phyloP scores from a whole-genome alignment of 2,329 filamentous ascomycete species.

The Biscogniauxia marginata region DNA sequence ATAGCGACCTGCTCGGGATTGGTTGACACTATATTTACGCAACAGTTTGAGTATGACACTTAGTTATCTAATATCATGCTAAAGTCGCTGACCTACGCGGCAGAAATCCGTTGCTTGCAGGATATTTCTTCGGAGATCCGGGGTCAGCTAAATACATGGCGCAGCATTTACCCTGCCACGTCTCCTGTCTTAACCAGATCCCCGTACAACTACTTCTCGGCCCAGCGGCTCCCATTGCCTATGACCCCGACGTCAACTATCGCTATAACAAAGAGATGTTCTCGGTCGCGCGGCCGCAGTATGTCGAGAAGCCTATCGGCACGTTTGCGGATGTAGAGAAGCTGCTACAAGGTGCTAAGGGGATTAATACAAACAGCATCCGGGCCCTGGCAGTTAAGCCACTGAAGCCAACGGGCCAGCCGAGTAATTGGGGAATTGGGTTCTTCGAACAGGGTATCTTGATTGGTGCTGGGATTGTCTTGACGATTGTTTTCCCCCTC shows the following conservation, averaged over 20 bases:
- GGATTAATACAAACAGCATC: conserved; percentile 12
- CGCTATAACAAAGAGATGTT: conserved; percentile 46
- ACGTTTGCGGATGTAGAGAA: conserved; percentile 15
- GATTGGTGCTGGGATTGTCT: conserved; percentile 30
- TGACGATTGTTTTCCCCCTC: conserved; percentile 14
- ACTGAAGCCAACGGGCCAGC: conserved; percentile 36
- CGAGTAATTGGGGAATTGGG: conserved; percentile 36
- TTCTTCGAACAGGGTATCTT: conserved; percentile 51
- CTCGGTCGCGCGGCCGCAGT: conserved; percentile 43
- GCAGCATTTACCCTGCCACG: conserved; percentile 51
- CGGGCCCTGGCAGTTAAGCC: conserved; percentile 23
- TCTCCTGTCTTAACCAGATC: conserved; percentile 57
- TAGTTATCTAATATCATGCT: too few relatives aligned
- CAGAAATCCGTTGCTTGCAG: conserved; percentile 38
- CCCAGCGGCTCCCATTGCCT: conserved; percentile 35
- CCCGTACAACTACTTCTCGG: conserved; percentile 51
- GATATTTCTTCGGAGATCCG: conserved; percentile 52
- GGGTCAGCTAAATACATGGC: conserved; percentile 56
- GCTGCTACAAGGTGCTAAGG: conserved; percentile 20
- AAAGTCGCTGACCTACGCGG: neutral
- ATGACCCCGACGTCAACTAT: conserved; percentile 24
- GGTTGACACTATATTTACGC: conserved; percentile 28
- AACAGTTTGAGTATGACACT: conserved; percentile 20
- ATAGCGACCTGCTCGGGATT: conserved; percentile 28
- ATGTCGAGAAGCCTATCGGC: conserved; percentile 26